phyloP scores from a whole-genome alignment of 371 early-diverging fungal genomes.

The Smittium mucronatum region DNA sequence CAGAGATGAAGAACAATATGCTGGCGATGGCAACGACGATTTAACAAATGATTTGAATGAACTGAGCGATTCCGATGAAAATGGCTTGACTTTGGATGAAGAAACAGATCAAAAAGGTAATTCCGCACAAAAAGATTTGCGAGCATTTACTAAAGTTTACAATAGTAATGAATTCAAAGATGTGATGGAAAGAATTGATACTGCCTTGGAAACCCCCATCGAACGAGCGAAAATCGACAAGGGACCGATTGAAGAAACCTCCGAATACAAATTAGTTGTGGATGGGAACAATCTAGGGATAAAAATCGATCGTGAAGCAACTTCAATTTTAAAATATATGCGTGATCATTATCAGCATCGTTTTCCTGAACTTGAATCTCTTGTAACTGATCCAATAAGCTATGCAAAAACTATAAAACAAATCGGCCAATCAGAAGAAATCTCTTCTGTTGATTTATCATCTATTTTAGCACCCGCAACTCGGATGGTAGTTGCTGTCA shows the following conservation, averaged over 20 bases:
- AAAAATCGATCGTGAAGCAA: constrained; percentile 77
- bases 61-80: background rate
- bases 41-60: background rate
- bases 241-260: constrained; percentile 61
- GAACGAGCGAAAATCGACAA: background rate
- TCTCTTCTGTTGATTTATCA: constrained; percentile 47
- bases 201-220: background rate
- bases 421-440: constrained; percentile 62
- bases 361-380: constrained; percentile 83
- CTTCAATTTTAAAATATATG: constrained; percentile 76
- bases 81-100: background rate
- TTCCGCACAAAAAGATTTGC: background rate
- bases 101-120: background rate
- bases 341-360: constrained; percentile 74
- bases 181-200: background rate
- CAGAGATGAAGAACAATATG: background rate
- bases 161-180: background rate
- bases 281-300: constrained; percentile 71
- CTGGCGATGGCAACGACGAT: background rate
- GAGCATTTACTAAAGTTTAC: background rate
- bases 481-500: constrained; percentile 84
- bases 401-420: constrained; percentile 78
- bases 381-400: constrained; percentile 74
- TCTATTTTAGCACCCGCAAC: constrained; percentile 69
- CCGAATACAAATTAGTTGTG: constrained; percentile 80